Conservation (phyloP, 2,329 filamentous ascomycete species). For the Didymosphaeria variabile region DNA sequence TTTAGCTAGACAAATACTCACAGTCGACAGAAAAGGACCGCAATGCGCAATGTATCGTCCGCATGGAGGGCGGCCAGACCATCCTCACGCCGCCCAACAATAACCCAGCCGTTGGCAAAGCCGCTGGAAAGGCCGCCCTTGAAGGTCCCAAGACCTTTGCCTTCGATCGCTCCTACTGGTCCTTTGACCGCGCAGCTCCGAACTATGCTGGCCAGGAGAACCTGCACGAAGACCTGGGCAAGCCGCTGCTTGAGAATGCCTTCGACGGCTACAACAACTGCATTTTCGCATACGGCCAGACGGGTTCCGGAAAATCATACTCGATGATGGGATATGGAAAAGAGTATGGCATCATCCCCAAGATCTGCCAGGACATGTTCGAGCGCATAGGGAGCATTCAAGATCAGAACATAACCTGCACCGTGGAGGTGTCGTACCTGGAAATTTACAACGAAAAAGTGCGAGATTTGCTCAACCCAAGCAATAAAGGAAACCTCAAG, state of each 20-base stretch:
- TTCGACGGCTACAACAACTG: constrained; percentile 99
- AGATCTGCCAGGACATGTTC: constrained; percentile 98
- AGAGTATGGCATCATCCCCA: constrained; percentile 93
- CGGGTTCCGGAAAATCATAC: constrained; percentile 97
- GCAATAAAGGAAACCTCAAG: constrained; percentile 95
- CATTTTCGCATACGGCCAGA: constrained; percentile 99
- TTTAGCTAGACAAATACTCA: constrained; percentile 23
- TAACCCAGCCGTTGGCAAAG: constrained; percentile 67
- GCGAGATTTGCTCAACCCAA: constrained; percentile 91
- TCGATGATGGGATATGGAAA: constrained; percentile 99
- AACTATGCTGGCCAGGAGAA: constrained; percentile 92
- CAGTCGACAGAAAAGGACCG: constrained; percentile 80
- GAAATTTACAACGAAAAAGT: constrained; percentile 99
- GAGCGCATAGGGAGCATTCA: constrained; percentile 77
- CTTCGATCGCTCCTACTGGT: constrained; percentile 98
- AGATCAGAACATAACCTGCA: constrained; percentile 83
- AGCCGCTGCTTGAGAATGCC: constrained; percentile 93
- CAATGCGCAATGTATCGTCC: constrained; percentile 93
- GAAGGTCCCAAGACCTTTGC: constrained; percentile 85
- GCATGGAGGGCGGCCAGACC: constrained; percentile 95
- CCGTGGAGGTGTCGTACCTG: constrained; percentile 96
- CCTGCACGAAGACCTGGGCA: constrained; percentile 86
- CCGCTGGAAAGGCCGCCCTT: constrained; percentile 66
- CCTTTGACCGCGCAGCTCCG: constrained; percentile 81
- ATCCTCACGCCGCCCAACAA: constrained; percentile 77